phyloP scores from a whole-genome alignment of 2,329 filamentous ascomycete genomes.

The Sarocladium strictum region DNA sequence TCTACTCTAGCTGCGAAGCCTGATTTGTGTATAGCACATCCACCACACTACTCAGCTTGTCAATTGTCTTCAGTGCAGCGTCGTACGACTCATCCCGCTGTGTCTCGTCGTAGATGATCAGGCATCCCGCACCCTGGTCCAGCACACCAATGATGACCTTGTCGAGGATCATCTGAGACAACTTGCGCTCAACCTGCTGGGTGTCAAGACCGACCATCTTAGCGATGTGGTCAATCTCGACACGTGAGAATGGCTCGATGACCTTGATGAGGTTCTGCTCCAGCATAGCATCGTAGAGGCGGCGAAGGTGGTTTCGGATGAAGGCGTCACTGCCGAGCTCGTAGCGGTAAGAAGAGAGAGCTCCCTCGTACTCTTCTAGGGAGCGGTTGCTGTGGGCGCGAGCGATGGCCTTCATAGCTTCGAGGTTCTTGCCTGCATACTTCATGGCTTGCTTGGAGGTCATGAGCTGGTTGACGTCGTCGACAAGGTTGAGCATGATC shows the following conservation, averaged over 20 bases:
- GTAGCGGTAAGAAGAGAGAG: constrained; percentile 82
- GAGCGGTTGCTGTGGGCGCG: constrained; percentile 93
- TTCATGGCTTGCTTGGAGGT: constrained; percentile 93
- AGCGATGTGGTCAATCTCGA: constrained; percentile 94
- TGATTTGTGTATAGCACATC: constrained; percentile 98
- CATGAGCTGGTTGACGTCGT: constrained; percentile 94
- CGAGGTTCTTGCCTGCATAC: constrained; percentile 90
- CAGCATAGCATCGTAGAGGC: constrained; percentile 95
- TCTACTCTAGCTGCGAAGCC: constrained; percentile 85
- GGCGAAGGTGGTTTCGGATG: constrained; percentile 92
- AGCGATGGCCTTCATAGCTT: constrained; percentile 98
- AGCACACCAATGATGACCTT: constrained; percentile 97
- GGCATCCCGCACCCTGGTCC: constrained; percentile 93
- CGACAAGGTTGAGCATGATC: constrained; percentile 96
- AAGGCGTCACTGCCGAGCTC: constrained; percentile 93
- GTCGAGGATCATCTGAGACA: constrained; percentile 99
- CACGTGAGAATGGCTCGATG: constrained; percentile 95
- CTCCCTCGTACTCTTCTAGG: constrained; percentile 93
- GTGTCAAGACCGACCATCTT: constrained; percentile 97
- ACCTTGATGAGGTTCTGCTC: constrained; percentile 99
- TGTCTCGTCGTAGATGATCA: constrained; percentile 95
- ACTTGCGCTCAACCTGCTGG: constrained; percentile 93
- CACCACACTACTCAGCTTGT: constrained; percentile 94
- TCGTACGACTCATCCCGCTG: constrained; percentile 92
- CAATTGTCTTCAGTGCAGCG: constrained; percentile 87